Evolutionary conservation across 2,329 filamentous ascomycete genomes (phyloP).

Genomic region (Paecilomyces niveus): DNA sequence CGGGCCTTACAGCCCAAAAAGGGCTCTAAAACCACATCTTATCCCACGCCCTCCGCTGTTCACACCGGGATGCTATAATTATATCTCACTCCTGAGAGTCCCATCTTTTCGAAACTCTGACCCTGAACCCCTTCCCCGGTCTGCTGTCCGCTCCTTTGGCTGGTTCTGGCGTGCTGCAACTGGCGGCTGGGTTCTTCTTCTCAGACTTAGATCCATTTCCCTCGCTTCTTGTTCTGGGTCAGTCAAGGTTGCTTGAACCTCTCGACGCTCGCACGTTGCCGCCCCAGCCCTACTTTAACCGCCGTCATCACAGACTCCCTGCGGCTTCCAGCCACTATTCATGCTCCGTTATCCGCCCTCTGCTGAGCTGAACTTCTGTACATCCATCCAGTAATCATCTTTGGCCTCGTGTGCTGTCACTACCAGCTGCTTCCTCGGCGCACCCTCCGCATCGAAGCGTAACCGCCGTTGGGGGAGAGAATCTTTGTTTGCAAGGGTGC

Average conservation of each 20-base stretch:
- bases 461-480: not conserved
- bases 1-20: not conserved
- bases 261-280: constrained; percentile 17
- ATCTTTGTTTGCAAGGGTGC: not conserved
- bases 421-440: not conserved
- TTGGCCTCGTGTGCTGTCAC: not conserved
- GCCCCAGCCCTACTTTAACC: constrained; percentile 17
- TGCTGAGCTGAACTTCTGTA: not conserved
- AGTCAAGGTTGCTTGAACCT: constrained; percentile 13
- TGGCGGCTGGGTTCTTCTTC: not conserved
- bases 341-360: not conserved
- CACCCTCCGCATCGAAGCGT: not conserved
- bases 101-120: not conserved
- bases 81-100: constrained; percentile 8
- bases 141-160: constrained; percentile 2
- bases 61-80: constrained; percentile 1
- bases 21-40: not conserved
- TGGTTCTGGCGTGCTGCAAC: not conserved
- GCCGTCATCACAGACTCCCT: constrained; percentile 5
- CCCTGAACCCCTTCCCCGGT: constrained; percentile 12
- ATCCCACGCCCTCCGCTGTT: not conserved
- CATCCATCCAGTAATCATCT: not conserved
- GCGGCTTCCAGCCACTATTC: not conserved
- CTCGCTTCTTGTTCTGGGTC: constrained; percentile 16
- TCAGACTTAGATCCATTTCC: constrained; percentile 10